Percentiles rank a stretch among this genome's conserved stretches.
Conservation (phyloP, 2,329 filamentous ascomycete genomes). For the Fusarium incarnatum region DNA sequence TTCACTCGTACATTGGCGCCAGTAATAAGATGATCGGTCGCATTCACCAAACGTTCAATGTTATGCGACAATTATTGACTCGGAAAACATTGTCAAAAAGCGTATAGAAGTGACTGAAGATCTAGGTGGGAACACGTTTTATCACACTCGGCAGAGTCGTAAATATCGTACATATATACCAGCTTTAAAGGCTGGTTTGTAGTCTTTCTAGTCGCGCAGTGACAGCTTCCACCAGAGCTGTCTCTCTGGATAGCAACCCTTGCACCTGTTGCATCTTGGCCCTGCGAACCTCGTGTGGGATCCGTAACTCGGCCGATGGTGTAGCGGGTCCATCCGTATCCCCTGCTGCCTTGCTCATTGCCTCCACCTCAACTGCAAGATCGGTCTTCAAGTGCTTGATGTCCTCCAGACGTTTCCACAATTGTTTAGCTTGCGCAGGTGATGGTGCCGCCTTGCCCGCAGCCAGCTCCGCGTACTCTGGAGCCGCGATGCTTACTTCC, state of each 20-base stretch:
- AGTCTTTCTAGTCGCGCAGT: conserved; percentile 71
- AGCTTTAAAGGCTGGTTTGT: conserved; percentile 47
- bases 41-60: not conserved
- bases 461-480: conserved; percentile 46
- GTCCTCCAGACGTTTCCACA: conserved; percentile 68
- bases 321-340: conserved; percentile 47
- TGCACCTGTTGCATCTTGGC: conserved; percentile 74
- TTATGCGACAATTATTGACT: conserved; percentile 1
- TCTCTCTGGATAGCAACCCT: conserved; percentile 72
- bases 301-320: conserved; percentile 57
- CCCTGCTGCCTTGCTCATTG: conserved; percentile 52
- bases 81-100: conserved; percentile 1
- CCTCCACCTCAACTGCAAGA: conserved; percentile 63
- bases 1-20: not conserved
- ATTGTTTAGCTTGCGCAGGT: conserved; percentile 56
- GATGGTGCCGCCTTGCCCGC: conserved; percentile 50
- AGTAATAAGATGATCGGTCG: not conserved
- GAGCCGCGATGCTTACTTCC: conserved; percentile 61
- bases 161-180: conserved; percentile 41
- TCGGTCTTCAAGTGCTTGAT: conserved; percentile 65
- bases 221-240: conserved; percentile 75
- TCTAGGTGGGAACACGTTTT: conserved; percentile 21
- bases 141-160: conserved; percentile 25
- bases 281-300: conserved; percentile 70
- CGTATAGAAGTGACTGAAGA: conserved; percentile 1